These are phyloP conservation scores for Aspergillus egyptiacus DNA, from an alignment of 495 filamentous ascomycete genomes.

Conservation along the genomic window DNA sequence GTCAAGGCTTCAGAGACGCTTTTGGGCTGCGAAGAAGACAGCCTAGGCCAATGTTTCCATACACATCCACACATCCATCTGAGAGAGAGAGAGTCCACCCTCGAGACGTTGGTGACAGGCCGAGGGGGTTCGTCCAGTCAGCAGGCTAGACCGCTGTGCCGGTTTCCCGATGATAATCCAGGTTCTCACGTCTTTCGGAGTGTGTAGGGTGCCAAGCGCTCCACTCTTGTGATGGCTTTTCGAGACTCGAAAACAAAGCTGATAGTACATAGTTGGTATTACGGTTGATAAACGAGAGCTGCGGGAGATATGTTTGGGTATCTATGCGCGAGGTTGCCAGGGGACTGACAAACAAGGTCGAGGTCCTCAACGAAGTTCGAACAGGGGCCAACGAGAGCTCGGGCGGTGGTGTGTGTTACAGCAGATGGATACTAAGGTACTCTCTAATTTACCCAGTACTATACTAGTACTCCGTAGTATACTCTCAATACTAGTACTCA, in stretches of 20 bases:
- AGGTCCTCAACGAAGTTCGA: neutral
- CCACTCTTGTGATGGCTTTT: neutral
- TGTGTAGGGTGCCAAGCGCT: conserved; percentile 1
- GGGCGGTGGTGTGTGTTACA: neutral
- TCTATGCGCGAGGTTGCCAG: conserved; percentile 2
- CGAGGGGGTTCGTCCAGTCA: neutral
- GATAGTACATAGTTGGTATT: neutral
- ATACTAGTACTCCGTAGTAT: neutral
- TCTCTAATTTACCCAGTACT: too few relatives aligned
- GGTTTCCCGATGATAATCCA: conserved; percentile 7
- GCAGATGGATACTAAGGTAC: neutral
- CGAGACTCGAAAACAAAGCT: neutral
- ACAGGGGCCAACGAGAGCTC: neutral
- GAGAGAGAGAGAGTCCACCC: neutral
- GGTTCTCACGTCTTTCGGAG: too few relatives aligned
- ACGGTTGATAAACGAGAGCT: neutral
- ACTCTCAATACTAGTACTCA: too few relatives aligned
- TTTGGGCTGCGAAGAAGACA: too few relatives aligned
- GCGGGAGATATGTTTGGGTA: conserved; percentile 5
- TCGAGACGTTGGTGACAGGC: neutral
- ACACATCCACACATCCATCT: too few relatives aligned
- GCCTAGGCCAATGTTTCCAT: too few relatives aligned
- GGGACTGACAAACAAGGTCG: conserved; percentile 5
- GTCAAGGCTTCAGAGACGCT: too few relatives aligned
- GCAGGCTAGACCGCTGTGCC: conserved; percentile 5